Evolutionary conservation across 129 eudicot species (phyloP).

Genomic region (Centella asiatica): DNA sequence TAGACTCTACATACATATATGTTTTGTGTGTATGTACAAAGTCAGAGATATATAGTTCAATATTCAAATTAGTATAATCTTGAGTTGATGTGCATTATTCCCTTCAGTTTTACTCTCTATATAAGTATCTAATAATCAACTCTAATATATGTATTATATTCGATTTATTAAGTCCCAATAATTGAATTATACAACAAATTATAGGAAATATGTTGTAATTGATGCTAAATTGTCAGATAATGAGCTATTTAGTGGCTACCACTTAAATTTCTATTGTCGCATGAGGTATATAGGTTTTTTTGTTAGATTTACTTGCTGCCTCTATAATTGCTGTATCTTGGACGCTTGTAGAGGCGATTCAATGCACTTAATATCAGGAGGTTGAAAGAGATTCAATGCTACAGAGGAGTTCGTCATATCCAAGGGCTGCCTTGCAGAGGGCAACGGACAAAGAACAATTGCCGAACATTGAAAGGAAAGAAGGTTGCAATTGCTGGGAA

Average conservation of each 20-base stretch:
- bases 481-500: slow-evolving; percentile 81
- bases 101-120: too few relatives aligned
- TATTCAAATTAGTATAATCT: too few relatives aligned
- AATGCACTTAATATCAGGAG: slow-evolving; percentile 73
- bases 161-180: too few relatives aligned
- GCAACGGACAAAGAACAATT: slow-evolving; percentile 89
- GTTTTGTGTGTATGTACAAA: background rate
- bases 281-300: background rate
- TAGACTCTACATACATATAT: background rate
- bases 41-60: too few relatives aligned
- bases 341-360: slow-evolving; percentile 68
- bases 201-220: too few relatives aligned
- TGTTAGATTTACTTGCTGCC: background rate
- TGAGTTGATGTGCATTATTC: too few relatives aligned
- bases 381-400: slow-evolving; percentile 90
- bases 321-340: slow-evolving; percentile 5
- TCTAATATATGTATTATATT: background rate
- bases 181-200: too few relatives aligned
- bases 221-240: too few relatives aligned
- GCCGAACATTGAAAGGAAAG: slow-evolving; percentile 84
- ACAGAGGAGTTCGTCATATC: slow-evolving; percentile 87
- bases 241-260: too few relatives aligned
- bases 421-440: slow-evolving; percentile 95
- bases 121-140: background rate
- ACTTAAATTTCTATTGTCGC: background rate